A percentile compares a stretch with the other conserved stretches of the same genome.
Evolutionary conservation across 2,329 filamentous ascomycete genomes (phyloP).

Genomic region (Aurifilum marmelostoma): DNA sequence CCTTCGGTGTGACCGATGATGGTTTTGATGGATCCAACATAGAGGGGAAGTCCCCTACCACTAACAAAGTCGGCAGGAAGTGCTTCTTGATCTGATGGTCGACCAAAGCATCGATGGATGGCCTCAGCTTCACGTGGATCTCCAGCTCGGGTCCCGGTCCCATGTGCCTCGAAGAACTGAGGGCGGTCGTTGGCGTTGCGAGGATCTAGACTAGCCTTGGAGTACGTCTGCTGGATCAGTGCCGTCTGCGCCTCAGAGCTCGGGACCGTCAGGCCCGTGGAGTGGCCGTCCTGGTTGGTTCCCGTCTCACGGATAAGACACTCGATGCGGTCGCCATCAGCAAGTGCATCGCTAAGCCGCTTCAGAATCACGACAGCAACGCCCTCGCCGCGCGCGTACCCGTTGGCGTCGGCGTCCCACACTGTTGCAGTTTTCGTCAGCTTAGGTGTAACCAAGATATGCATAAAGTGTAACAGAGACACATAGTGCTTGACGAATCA

Average conservation of each 20-base stretch:
- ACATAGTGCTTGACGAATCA: not conserved
- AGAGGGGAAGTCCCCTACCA: slow-evolving; percentile 10
- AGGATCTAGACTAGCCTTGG: slow-evolving; percentile 44
- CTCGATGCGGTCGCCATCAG: slow-evolving; percentile 46
- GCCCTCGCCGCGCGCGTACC: slow-evolving; percentile 62
- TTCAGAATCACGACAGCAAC: slow-evolving; percentile 56
- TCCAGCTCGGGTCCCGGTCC: slow-evolving; percentile 43
- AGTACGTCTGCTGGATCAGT: slow-evolving; percentile 30
- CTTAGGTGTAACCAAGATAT: not conserved
- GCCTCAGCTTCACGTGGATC: slow-evolving; percentile 45
- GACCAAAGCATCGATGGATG: not conserved
- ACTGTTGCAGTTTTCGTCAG: slow-evolving; percentile 26
- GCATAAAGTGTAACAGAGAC: not conserved
- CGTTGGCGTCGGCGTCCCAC: slow-evolving; percentile 55
- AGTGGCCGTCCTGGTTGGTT: slow-evolving; percentile 53
- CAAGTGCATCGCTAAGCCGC: slow-evolving; percentile 51
- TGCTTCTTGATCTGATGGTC: not conserved
- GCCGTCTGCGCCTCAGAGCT: slow-evolving; percentile 47
- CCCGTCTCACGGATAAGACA: slow-evolving; percentile 52
- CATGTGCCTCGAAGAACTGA: slow-evolving; percentile 53
- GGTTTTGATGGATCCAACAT: slow-evolving; percentile 40
- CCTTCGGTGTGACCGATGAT: slow-evolving; percentile 47
- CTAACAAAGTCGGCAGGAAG: not conserved
- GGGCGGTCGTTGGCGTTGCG: slow-evolving; percentile 39
- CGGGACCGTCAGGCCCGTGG: slow-evolving; percentile 58